phyloP scores from a whole-genome alignment of 2,329 filamentous ascomycete genomes.

The Trichoderma aggressivum region DNA sequence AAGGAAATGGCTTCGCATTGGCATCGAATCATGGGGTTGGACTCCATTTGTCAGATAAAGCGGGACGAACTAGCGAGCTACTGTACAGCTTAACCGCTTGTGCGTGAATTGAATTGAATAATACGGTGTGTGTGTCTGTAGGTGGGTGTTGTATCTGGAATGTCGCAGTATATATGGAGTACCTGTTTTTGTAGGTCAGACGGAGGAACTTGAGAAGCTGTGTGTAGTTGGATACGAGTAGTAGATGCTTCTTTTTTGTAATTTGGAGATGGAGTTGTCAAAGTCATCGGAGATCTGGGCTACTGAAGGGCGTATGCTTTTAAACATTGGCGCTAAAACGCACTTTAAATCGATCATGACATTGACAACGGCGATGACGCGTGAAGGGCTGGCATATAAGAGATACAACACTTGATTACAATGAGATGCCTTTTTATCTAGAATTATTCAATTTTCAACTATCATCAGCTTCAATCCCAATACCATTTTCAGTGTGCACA shows the following conservation, averaged over 20 bases:
- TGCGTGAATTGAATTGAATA: background rate
- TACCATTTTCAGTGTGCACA: background rate
- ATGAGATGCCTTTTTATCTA: background rate
- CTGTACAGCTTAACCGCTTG: background rate
- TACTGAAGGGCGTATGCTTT: background rate
- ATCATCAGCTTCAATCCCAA: background rate
- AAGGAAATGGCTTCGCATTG: conserved; percentile 41
- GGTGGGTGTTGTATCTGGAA: background rate
- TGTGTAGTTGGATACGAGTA: background rate
- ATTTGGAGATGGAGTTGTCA: background rate
- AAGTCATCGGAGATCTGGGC: background rate
- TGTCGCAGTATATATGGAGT: background rate
- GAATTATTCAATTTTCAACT: background rate
- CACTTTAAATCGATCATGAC: background rate
- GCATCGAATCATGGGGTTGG: conserved; percentile 31
- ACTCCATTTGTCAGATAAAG: background rate
- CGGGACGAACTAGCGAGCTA: background rate
- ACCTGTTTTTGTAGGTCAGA: background rate
- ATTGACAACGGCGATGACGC: background rate
- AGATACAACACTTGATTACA: background rate
- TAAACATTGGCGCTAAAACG: background rate
- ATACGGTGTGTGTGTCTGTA: background rate
- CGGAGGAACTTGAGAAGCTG: background rate
- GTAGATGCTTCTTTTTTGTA: background rate
- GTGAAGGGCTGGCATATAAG: background rate